Percentiles rank a stretch among this genome's conserved stretches.
phyloP scores from a whole-genome alignment of 805 yeast species.

The Lipomyces mesembrius region DNA sequence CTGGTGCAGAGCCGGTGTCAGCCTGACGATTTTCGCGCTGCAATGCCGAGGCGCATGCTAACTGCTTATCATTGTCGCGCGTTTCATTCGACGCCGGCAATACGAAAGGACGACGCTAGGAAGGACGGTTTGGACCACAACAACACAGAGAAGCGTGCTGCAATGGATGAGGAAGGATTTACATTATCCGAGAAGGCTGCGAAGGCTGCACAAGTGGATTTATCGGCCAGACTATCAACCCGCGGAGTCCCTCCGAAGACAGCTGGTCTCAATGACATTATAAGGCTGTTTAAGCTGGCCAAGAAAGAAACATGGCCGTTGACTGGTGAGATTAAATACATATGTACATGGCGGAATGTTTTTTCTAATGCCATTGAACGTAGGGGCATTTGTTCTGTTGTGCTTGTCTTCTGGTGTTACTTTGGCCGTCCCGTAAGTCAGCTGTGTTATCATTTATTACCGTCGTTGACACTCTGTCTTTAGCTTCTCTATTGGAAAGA shows the following conservation, averaged over 20 bases:
- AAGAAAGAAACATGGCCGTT: constrained; percentile 61
- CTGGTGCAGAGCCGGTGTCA: not conserved
- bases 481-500: constrained; percentile 68
- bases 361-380: not conserved
- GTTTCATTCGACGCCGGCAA: not conserved
- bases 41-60: not conserved
- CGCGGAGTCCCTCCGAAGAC: constrained; percentile 34
- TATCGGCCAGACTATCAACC: constrained; percentile 36
- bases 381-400: constrained; percentile 65
- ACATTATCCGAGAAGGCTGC: constrained; percentile 32
- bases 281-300: constrained; percentile 59
- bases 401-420: constrained; percentile 75
- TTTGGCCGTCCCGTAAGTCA: constrained; percentile 74
- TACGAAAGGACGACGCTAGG: not conserved
- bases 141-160: constrained; percentile 1
- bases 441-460: not conserved
- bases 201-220: constrained; percentile 36
- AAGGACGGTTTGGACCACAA: not conserved
- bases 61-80: not conserved
- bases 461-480: not conserved
- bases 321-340: constrained; percentile 24
- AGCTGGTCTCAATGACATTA: constrained; percentile 47
- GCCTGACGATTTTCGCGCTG: not conserved
- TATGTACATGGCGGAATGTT: not conserved
- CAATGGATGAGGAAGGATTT: constrained; percentile 17